Percentiles rank a stretch among this genome's conserved stretches.
Evolutionary conservation across 2,329 filamentous ascomycete species (phyloP).

Genomic region (Metarhizium humberi): DNA sequence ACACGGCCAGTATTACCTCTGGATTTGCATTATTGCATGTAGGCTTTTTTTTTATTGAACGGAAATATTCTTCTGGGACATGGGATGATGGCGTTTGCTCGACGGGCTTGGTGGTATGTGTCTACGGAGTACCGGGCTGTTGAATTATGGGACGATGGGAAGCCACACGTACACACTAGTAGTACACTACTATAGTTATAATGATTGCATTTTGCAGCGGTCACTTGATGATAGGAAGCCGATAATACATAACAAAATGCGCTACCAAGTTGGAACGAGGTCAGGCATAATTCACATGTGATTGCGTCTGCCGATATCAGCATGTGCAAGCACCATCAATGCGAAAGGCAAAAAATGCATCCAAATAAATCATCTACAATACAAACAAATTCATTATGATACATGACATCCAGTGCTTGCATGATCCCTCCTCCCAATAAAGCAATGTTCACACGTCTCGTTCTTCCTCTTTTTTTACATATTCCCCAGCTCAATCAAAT

Average conservation of each 20-base stretch:
- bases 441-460: not conserved
- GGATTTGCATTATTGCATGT: not conserved
- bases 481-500: slow-evolving; percentile 11
- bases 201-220: not conserved
- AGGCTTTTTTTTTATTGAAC: no score
- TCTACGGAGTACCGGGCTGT: not conserved
- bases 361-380: not conserved
- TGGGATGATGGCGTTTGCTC: not conserved
- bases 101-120: not conserved
- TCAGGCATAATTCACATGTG: no score
- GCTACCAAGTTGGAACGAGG: no score
- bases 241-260: not conserved
- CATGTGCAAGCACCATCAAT: not conserved
- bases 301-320: no score
- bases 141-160: not conserved
- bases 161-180: not conserved
- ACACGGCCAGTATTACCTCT: not conserved
- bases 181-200: no score
- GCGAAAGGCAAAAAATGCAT: not conserved
- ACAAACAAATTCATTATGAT: slow-evolving; percentile 5
- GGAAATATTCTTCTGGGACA: not conserved
- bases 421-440: not conserved
- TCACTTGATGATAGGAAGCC: not conserved
- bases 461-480: not conserved
- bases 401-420: not conserved